These are phyloP conservation scores for Vinca major DNA, from an alignment of 305 asterid genomes.

Conservation along the genomic window DNA sequence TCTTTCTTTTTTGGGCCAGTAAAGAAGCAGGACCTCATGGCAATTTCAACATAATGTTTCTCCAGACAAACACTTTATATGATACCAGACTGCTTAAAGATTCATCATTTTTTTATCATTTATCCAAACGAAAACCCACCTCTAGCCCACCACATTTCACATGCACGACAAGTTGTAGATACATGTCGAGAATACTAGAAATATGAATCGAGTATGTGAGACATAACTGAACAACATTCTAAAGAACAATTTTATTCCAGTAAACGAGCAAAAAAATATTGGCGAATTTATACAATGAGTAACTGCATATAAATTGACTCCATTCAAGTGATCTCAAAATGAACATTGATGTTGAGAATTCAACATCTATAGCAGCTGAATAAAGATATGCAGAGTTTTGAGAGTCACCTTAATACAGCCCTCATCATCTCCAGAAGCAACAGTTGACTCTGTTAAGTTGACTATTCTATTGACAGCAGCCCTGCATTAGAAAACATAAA, in stretches of 20 bases:
- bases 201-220: background rate
- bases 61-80: background rate
- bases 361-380: background rate
- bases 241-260: background rate
- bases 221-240: background rate
- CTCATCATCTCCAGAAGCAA: conserved; percentile 88
- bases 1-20: background rate
- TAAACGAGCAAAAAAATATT: background rate
- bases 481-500: conserved; percentile 31
- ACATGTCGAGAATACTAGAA: background rate
- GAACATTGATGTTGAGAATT: background rate
- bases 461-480: conserved; percentile 73
- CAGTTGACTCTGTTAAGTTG: conserved; percentile 66
- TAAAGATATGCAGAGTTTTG: background rate
- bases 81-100: background rate
- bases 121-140: background rate
- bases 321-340: background rate
- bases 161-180: background rate
- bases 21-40: background rate
- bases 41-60: background rate
- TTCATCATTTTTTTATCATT: background rate
- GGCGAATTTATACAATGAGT: background rate
- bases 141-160: background rate
- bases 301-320: background rate
- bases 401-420: conserved; percentile 73